phyloP scores from a whole-genome alignment of 352 stramenopile genomes.

The Phytopythium chamaehyphon region DNA sequence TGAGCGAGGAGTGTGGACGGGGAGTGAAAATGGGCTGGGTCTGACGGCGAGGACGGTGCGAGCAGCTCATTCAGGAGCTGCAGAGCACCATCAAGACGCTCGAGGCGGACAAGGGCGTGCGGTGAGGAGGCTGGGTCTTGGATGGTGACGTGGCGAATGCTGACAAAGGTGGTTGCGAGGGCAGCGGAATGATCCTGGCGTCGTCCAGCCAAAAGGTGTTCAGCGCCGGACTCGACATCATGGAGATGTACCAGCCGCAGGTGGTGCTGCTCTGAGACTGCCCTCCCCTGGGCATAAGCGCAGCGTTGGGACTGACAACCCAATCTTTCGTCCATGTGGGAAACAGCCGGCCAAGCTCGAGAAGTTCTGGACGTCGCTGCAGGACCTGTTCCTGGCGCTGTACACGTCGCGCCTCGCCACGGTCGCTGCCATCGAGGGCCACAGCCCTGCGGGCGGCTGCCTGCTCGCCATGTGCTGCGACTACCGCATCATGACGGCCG shows the following conservation, averaged over 20 bases:
- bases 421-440: slow-evolving; percentile 89
- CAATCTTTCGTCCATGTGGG: background rate
- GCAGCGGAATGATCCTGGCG: slow-evolving; percentile 69
- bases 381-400: slow-evolving; percentile 91
- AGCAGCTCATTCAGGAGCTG: slow-evolving; percentile 63
- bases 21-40: background rate
- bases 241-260: slow-evolving; percentile 89
- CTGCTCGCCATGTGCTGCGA: slow-evolving; percentile 93
- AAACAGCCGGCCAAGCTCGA: slow-evolving; percentile 48
- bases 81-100: slow-evolving; percentile 66
- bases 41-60: background rate
- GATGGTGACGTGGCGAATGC: background rate
- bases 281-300: too few relatives aligned
- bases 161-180: background rate
- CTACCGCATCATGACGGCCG: slow-evolving; percentile 91
- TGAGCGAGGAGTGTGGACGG: too few relatives aligned
- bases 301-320: too few relatives aligned
- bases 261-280: slow-evolving; percentile 13
- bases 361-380: slow-evolving; percentile 91
- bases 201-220: slow-evolving; percentile 86
- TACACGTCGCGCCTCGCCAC: slow-evolving; percentile 89
- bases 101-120: slow-evolving; percentile 69
- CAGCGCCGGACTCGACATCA: slow-evolving; percentile 90
- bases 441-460: slow-evolving; percentile 92
- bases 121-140: slow-evolving; percentile 23